phyloP scores from a whole-genome alignment of 164 flowering plant genomes.

The Tetrastigma voinierianum region DNA sequence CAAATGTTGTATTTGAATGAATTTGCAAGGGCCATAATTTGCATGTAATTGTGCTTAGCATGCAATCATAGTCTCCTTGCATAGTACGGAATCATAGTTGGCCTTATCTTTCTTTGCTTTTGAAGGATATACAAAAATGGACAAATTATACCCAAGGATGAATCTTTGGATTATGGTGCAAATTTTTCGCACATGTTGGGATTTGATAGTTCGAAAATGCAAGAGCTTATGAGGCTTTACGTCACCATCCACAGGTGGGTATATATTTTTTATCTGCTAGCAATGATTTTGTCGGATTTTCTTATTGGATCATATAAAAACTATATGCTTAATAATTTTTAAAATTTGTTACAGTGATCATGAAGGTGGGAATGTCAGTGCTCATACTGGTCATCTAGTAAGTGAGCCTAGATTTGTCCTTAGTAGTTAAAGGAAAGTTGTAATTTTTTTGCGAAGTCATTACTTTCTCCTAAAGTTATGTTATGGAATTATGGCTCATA shows the following conservation, averaged over 20 bases:
- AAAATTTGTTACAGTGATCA: constrained; percentile 73
- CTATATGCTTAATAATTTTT: neutral
- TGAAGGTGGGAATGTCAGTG: constrained; percentile 99
- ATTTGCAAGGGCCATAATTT: neutral
- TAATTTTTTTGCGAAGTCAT: neutral
- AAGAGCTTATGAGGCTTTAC: constrained; percentile 95
- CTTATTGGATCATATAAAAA: no score
- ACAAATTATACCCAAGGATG: constrained; percentile 55
- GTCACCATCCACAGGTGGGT: constrained; percentile 86
- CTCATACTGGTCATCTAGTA: constrained; percentile 98
- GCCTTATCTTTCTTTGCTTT: constrained; percentile 5
- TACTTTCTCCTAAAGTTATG: neutral
- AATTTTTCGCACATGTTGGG: constrained; percentile 98
- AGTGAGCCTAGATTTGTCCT: constrained; percentile 17
- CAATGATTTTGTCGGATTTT: no score
- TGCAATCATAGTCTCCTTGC: neutral
- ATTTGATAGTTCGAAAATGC: constrained; percentile 85
- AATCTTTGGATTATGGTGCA: constrained; percentile 89
- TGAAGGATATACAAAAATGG: constrained; percentile 85
- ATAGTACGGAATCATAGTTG: neutral
- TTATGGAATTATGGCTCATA: no score
- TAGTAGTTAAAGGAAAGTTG: neutral
- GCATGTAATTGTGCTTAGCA: neutral
- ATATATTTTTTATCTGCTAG: neutral
- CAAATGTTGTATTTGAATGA: no score